phyloP scores from a whole-genome alignment of 768 basidiomycete species.

The Mycena galopus region DNA sequence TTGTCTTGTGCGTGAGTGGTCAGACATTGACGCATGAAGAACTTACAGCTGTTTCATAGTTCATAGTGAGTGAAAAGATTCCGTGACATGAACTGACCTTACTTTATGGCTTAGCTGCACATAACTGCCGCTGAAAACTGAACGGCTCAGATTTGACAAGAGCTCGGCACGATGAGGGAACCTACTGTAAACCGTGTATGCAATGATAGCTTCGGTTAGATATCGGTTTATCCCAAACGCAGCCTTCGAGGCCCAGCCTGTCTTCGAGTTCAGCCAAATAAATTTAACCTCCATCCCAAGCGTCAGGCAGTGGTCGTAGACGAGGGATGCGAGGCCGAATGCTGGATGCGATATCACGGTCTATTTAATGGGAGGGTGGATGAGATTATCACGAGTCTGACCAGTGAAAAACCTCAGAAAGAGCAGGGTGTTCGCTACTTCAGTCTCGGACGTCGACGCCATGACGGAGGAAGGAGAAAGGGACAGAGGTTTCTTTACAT shows the following conservation, averaged over 20 bases:
- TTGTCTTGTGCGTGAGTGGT: not conserved
- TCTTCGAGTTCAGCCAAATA: slow-evolving; percentile 17
- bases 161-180: not conserved
- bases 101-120: not conserved
- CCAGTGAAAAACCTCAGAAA: slow-evolving; percentile 19
- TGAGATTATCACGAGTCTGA: not conserved
- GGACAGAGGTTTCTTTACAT: not conserved
- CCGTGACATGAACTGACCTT: not conserved
- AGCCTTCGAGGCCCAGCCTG: not conserved
- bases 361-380: not conserved
- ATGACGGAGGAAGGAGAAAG: not conserved
- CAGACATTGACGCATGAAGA: not conserved
- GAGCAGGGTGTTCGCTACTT: slow-evolving; percentile 3
- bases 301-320: slow-evolving; percentile 20
- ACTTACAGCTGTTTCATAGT: not conserved
- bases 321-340: slow-evolving; percentile 7
- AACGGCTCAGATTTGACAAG: not conserved
- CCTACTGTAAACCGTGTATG: slow-evolving; percentile 15
- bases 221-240: slow-evolving; percentile 20
- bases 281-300: not conserved
- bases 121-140: slow-evolving; percentile 11
- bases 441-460: slow-evolving; percentile 2
- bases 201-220: slow-evolving; percentile 10
- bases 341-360: not conserved
- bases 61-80: not conserved